Evolutionary conservation across 2,329 filamentous ascomycete species (phyloP).

Genomic region (Pseudohalonectria lignicola): DNA sequence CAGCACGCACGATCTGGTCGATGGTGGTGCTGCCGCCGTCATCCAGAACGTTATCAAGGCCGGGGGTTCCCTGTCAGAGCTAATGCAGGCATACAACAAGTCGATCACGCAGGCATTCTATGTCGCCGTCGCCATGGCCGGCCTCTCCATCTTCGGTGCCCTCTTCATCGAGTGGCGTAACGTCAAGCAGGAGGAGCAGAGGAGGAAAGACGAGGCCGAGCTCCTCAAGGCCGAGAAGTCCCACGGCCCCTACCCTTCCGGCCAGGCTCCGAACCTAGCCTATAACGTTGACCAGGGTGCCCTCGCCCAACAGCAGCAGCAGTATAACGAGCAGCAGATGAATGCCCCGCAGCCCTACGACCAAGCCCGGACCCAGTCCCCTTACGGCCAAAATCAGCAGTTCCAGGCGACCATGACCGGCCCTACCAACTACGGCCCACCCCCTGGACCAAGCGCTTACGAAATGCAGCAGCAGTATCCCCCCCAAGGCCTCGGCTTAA

Average conservation of each 20-base stretch:
- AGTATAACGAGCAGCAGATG: not conserved
- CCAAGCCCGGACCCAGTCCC: not conserved
- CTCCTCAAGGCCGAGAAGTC: not conserved
- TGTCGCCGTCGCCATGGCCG: constrained; percentile 43
- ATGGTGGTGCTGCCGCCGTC: constrained; percentile 10
- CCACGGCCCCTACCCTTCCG: no score
- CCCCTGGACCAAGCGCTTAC: no score
- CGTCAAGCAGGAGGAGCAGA: constrained; percentile 20
- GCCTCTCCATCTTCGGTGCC: constrained; percentile 41
- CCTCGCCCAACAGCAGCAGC: not conserved
- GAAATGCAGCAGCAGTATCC: not conserved
- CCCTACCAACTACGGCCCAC: not conserved
- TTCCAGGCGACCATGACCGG: no score
- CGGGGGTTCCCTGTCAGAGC: constrained; percentile 9
- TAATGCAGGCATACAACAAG: constrained; percentile 43
- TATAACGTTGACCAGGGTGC: not conserved
- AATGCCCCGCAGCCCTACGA: constrained; percentile 2
- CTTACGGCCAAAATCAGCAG: constrained; percentile 2
- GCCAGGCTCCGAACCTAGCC: not conserved
- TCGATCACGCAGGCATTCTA: constrained; percentile 49
- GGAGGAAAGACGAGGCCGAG: constrained; percentile 6
- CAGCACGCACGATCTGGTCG: constrained; percentile 5
- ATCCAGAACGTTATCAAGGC: constrained; percentile 6
- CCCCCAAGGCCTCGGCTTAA: not conserved
- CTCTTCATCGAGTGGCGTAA: constrained; percentile 49